phyloP scores from a whole-genome alignment of 2,329 filamentous ascomycete genomes.

The Albifimbria verrucaria region DNA sequence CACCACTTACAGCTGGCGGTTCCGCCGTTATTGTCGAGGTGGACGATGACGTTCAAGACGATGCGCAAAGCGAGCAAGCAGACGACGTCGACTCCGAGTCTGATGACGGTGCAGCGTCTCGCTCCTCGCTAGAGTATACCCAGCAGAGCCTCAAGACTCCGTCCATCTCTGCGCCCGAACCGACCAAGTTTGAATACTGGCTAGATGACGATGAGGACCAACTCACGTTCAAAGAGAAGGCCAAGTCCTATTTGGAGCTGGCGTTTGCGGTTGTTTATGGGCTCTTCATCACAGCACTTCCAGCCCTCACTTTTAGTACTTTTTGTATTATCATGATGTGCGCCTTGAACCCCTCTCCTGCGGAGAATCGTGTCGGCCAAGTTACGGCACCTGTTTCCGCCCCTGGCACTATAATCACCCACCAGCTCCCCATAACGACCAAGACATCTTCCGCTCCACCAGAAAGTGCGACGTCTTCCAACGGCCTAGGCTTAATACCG shows the following conservation, averaged over 20 bases:
- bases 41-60: conserved; percentile 1
- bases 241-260: too few relatives aligned
- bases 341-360: too few relatives aligned
- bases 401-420: not conserved
- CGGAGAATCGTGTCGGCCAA: too few relatives aligned
- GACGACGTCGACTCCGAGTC: conserved; percentile 29
- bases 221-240: too few relatives aligned
- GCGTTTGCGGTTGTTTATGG: too few relatives aligned
- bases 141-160: conserved; percentile 45
- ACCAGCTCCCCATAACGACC: conserved; percentile 9
- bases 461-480: conserved; percentile 12
- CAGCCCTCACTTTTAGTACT: too few relatives aligned
- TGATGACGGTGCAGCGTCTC: conserved; percentile 38
- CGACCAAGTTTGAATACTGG: too few relatives aligned
- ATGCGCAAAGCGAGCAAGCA: conserved; percentile 8
- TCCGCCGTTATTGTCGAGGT: conserved; percentile 2
- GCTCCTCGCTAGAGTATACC: conserved; percentile 44
- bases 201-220: too few relatives aligned
- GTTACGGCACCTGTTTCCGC: too few relatives aligned
- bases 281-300: too few relatives aligned
- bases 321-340: too few relatives aligned
- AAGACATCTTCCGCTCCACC: conserved; percentile 13
- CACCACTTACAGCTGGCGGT: conserved; percentile 6
- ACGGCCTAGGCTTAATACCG: conserved; percentile 23
- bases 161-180: conserved; percentile 34